Evolutionary conservation across 2,329 filamentous ascomycete species (phyloP).

Genomic region (Dothidotthia symphoricarpi): DNA sequence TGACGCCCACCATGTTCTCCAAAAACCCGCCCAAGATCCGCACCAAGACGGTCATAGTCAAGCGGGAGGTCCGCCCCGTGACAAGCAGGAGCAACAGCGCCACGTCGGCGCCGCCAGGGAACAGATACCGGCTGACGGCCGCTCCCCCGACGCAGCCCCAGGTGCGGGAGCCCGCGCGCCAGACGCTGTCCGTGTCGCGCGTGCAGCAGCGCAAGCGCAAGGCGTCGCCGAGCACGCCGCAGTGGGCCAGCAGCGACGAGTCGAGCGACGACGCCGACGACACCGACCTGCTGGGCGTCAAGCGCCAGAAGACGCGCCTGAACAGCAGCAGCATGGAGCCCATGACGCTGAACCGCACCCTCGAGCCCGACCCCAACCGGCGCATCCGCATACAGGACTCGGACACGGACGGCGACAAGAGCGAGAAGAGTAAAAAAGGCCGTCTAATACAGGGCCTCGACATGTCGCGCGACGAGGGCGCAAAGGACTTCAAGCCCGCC

Average conservation of each 20-base stretch:
- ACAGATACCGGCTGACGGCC: too few relatives aligned
- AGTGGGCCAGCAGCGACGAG: slow-evolving; percentile 36
- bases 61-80: too few relatives aligned
- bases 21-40: too few relatives aligned
- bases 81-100: too few relatives aligned
- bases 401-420: slow-evolving; percentile 4
- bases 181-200: slow-evolving; percentile 29
- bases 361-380: slow-evolving; percentile 38
- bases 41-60: too few relatives aligned
- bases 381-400: slow-evolving; percentile 31
- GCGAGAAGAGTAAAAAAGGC: slow-evolving; percentile 9
- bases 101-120: too few relatives aligned
- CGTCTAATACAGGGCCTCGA: slow-evolving; percentile 44
- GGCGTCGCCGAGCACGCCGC: slow-evolving; percentile 34
- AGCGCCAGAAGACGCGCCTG: slow-evolving; percentile 34
- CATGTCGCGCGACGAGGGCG: slow-evolving; percentile 42
- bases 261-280: slow-evolving; percentile 29
- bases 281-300: slow-evolving; percentile 26
- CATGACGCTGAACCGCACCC: slow-evolving; percentile 34
- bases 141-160: too few relatives aligned
- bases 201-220: slow-evolving; percentile 34
- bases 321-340: slow-evolving; percentile 41
- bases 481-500: slow-evolving; percentile 52
- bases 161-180: slow-evolving; percentile 10
- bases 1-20: too few relatives aligned